Conservation (phyloP, 495 filamentous ascomycete species). For the Articulospora tetracladia region DNA sequence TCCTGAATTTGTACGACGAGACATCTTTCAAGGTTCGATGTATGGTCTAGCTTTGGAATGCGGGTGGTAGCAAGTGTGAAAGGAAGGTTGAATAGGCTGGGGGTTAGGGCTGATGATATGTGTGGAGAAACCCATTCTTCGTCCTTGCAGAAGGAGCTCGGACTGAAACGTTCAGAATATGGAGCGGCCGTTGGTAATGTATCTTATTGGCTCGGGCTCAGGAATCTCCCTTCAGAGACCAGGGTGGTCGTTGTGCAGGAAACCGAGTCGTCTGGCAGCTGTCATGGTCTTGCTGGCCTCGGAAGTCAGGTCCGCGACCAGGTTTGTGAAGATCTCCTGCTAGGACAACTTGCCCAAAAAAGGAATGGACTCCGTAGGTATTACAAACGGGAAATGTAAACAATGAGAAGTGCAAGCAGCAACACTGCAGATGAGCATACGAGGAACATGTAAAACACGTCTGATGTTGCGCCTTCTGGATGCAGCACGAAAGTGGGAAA, state of each 20-base stretch:
- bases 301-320: not conserved
- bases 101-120: not conserved
- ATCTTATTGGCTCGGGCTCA: not conserved
- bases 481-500: too few species aligned
- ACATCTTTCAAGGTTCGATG: not conserved
- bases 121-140: not conserved
- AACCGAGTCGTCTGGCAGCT: not conserved
- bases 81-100: not conserved
- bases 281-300: not conserved
- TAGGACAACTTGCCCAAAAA: too few species aligned
- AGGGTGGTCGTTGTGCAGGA: not conserved
- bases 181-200: not conserved
- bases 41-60: not conserved
- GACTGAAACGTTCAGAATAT: not conserved
- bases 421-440: too few species aligned
- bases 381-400: too few species aligned
- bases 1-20: constrained; percentile 6
- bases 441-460: too few species aligned
- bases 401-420: too few species aligned
- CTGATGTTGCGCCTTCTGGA: too few species aligned
- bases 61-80: not conserved
- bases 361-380: too few species aligned
- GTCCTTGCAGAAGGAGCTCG: not conserved
- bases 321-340: too few species aligned
- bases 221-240: not conserved